phyloP scores from a whole-genome alignment of 2,329 filamentous ascomycete genomes.

The Neonectria hederae region DNA sequence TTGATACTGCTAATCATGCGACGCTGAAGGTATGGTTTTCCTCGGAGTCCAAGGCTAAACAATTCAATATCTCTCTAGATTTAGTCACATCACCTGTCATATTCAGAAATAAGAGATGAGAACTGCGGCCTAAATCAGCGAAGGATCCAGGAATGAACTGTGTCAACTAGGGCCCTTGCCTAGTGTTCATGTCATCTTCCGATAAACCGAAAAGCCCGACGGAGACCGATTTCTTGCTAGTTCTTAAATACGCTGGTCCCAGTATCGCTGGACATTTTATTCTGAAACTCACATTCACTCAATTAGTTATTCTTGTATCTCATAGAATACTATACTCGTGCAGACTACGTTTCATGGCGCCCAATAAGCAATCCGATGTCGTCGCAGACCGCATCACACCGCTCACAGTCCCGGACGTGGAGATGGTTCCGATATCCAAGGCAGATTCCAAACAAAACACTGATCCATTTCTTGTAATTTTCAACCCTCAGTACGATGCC shows the following conservation, averaged over 20 bases:
- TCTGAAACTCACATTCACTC: not conserved
- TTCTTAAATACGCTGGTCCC: not conserved
- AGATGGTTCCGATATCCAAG: not conserved
- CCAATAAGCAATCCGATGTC: not conserved
- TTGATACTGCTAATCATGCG: conserved; percentile 28
- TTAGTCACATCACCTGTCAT: not conserved
- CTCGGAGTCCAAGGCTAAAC: not conserved
- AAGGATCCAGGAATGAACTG: not conserved
- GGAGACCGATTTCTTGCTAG: not conserved
- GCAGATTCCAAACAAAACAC: not conserved
- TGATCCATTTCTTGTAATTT: conserved; percentile 41
- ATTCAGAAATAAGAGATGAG: not conserved
- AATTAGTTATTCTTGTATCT: not conserved
- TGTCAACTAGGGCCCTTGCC: not conserved
- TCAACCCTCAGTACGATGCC: conserved; percentile 43
- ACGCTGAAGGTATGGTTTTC: conserved; percentile 22
- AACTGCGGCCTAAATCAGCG: not conserved
- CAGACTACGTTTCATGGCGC: not conserved
- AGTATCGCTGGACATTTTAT: not conserved
- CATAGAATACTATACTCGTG: not conserved
- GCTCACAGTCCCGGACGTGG: not conserved
- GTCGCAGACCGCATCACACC: not conserved
- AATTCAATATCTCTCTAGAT: no score
- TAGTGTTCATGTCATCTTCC: not conserved
- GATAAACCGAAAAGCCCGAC: not conserved